Percentiles rank a stretch among this genome's conserved stretches.
phyloP scores from a whole-genome alignment of 768 basidiomycete species.

The Tephrocybe rancida region DNA sequence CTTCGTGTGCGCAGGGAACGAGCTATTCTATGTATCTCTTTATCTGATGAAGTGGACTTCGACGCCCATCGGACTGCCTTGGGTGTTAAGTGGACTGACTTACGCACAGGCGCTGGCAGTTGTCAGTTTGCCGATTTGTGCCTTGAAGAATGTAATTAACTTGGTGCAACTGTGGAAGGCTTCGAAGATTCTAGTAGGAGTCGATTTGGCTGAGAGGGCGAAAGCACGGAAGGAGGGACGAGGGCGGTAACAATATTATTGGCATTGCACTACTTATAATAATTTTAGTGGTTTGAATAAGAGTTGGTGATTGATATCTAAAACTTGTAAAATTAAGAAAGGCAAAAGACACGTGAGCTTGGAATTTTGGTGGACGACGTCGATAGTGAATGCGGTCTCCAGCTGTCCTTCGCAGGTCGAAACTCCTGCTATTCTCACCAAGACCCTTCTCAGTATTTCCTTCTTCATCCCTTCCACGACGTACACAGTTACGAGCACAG shows the following conservation, averaged over 20 bases:
- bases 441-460: constrained; percentile 16
- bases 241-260: neutral
- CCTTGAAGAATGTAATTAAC: constrained; percentile 90
- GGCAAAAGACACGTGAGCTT: constrained; percentile 15
- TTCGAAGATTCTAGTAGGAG: constrained; percentile 90
- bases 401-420: constrained; percentile 38
- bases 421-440: constrained; percentile 33
- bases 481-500: constrained; percentile 1
- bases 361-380: constrained; percentile 1
- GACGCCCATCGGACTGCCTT: constrained; percentile 63
- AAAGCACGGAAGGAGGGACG: constrained; percentile 49
- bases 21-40: constrained; percentile 91
- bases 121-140: constrained; percentile 66
- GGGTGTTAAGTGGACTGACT: constrained; percentile 44
- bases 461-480: constrained; percentile 6
- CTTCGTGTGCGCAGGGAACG: constrained; percentile 92
- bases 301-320: neutral
- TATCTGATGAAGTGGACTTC: constrained; percentile 90
- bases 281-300: neutral
- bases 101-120: constrained; percentile 77
- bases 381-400: constrained; percentile 37
- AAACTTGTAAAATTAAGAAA: neutral
- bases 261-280: constrained; percentile 2
- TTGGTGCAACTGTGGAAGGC: constrained; percentile 98
- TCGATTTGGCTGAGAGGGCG: constrained; percentile 86